A percentile compares a stretch with the other conserved stretches of the same genome.
Evolutionary conservation across 108 stramenopile genomes (phyloP).

Genomic region (Skeletonema potamos): DNA sequence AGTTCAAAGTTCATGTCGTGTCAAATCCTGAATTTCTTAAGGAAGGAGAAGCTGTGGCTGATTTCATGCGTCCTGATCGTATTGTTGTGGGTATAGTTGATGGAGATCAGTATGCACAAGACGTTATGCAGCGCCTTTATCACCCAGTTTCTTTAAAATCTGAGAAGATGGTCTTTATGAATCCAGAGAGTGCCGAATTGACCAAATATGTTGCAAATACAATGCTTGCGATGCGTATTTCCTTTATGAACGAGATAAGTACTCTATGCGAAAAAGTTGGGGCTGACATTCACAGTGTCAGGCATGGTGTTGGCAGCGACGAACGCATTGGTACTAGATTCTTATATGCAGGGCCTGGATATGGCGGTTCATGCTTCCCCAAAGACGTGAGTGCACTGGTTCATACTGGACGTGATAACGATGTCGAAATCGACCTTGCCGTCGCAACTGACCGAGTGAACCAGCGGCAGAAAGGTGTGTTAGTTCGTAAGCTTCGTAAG

Average conservation of each 20-base stretch:
- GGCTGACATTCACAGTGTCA: conserved; percentile 8
- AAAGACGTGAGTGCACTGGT: conserved; percentile 7
- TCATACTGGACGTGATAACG: conserved; percentile 6
- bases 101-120: conserved; percentile 52
- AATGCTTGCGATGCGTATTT: conserved; percentile 80
- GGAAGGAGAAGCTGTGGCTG: conserved; percentile 75
- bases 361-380: conserved; percentile 7
- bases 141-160: conserved; percentile 57
- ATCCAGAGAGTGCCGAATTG: conserved; percentile 78
- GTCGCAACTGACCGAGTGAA: conserved; percentile 16
- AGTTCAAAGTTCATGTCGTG: conserved; percentile 64
- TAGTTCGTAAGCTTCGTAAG: conserved; percentile 13
- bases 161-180: conserved; percentile 68
- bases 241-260: conserved; percentile 72
- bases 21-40: conserved; percentile 86
- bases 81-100: conserved; percentile 59
- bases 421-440: conserved; percentile 16
- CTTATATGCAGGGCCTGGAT: conserved; percentile 7
- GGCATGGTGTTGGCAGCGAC: conserved; percentile 9
- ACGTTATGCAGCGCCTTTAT: conserved; percentile 23
- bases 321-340: conserved; percentile 3
- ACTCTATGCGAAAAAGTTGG: conserved; percentile 2
- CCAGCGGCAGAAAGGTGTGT: conserved; percentile 13
- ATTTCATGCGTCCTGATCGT: conserved; percentile 62
- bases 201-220: conserved; percentile 84